Conservation (phyloP, 495 filamentous ascomycete species). For the Amphirosellinia nigrospora region DNA sequence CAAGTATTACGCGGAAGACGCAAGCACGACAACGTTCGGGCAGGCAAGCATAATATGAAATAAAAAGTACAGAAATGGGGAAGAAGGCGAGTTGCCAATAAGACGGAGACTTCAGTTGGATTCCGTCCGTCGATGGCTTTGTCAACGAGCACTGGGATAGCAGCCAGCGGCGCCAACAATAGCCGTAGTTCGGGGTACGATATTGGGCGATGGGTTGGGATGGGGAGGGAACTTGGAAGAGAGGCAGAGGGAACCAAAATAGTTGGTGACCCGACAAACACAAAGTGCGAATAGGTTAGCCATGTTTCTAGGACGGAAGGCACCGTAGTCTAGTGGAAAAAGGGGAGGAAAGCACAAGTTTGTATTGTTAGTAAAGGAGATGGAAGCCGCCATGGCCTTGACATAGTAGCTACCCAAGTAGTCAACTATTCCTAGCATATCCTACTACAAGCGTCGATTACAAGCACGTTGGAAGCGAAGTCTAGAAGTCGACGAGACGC, state of each 20-base stretch:
- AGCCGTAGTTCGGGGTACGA: slow-evolving; percentile 22
- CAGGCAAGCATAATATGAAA: slow-evolving; percentile 35
- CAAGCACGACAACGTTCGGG: slow-evolving; percentile 10
- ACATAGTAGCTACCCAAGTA: slow-evolving; percentile 2
- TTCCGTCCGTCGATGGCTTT: slow-evolving; percentile 10
- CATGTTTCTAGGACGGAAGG: not conserved
- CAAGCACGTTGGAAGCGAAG: not conserved
- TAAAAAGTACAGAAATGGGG: slow-evolving; percentile 34
- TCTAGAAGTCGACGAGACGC: not conserved
- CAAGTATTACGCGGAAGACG: slow-evolving; percentile 9
- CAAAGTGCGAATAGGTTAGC: not conserved
- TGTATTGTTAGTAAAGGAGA: not conserved
- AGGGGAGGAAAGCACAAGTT: not conserved
- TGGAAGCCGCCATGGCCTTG: not conserved
- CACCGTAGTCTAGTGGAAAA: not conserved
- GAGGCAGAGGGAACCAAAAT: not conserved
- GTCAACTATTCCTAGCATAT: not conserved
- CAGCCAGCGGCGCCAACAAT: slow-evolving; percentile 25
- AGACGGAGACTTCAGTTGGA: slow-evolving; percentile 13
- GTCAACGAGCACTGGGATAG: slow-evolving; percentile 21
- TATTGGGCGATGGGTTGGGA: slow-evolving; percentile 18
- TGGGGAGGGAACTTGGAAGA: slow-evolving; percentile 4
- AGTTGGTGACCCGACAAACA: not conserved
- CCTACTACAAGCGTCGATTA: not conserved
- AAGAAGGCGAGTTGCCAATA: slow-evolving; percentile 28